These are phyloP conservation scores for Hypoxylon crocopeplum DNA, from an alignment of 495 filamentous ascomycete species.

Conservation along the genomic window DNA sequence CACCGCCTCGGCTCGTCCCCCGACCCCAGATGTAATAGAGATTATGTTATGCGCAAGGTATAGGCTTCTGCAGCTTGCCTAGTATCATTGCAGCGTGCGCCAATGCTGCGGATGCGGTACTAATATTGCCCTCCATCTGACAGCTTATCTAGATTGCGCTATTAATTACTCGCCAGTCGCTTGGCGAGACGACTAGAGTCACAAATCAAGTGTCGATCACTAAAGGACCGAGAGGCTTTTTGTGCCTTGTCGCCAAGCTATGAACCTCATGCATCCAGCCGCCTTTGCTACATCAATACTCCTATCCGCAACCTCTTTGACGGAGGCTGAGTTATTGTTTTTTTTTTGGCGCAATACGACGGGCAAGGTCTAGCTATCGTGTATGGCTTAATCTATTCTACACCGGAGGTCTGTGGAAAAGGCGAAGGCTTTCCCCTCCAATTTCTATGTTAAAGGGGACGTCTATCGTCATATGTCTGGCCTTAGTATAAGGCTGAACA, in stretches of 20 bases:
- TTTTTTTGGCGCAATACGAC: neutral
- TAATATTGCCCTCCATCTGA: slow-evolving; percentile 30
- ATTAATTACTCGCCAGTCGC: slow-evolving; percentile 39
- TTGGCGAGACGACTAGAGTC: slow-evolving; percentile 28
- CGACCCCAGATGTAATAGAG: slow-evolving; percentile 24
- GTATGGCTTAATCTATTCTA: slow-evolving; percentile 1
- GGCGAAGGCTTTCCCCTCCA: neutral
- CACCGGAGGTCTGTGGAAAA: neutral
- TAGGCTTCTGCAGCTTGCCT: slow-evolving; percentile 15
- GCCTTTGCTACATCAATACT: slow-evolving; percentile 14
- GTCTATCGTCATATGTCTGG: neutral
- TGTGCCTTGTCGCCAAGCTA: slow-evolving; percentile 29
- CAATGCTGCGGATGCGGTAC: slow-evolving; percentile 27
- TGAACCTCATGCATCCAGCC: slow-evolving; percentile 32
- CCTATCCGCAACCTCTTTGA: slow-evolving; percentile 2
- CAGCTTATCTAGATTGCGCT: slow-evolving; percentile 41
- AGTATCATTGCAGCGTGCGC: slow-evolving; percentile 27
- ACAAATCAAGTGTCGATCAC: slow-evolving; percentile 20
- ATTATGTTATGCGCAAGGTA: slow-evolving; percentile 19
- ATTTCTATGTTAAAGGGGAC: neutral
- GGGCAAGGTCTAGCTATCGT: neutral
- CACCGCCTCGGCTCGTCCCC: slow-evolving; percentile 20
- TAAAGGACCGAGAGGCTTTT: slow-evolving; percentile 25
- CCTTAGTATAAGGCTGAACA: slow-evolving; percentile 19
- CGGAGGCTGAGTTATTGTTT: slow-evolving; percentile 10